A percentile compares a stretch with the other conserved stretches of the same genome.
phyloP scores from a whole-genome alignment of 768 basidiomycete species.

The Trametes cingulata region DNA sequence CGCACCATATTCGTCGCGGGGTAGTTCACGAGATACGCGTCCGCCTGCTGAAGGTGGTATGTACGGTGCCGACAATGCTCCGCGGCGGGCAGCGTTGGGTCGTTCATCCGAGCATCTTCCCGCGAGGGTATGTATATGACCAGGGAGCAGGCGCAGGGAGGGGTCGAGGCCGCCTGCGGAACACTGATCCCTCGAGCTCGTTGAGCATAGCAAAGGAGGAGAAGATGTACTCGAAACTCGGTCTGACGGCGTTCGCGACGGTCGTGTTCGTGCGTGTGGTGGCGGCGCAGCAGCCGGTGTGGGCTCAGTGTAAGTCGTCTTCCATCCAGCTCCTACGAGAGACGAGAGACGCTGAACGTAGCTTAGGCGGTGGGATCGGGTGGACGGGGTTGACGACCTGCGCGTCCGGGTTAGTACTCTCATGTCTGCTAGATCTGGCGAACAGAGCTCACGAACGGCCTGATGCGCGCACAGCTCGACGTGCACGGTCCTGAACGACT shows the following conservation, averaged over 20 bases:
- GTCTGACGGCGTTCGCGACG: slow-evolving; percentile 9
- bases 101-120: slow-evolving; percentile 1
- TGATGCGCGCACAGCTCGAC: background rate
- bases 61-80: background rate
- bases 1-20: too few relatives aligned
- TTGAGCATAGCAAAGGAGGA: background rate
- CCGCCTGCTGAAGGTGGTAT: background rate
- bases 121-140: background rate
- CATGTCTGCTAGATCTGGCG: background rate
- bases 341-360: background rate
- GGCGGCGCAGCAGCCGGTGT: slow-evolving; percentile 20
- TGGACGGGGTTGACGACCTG: slow-evolving; percentile 19
- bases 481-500: slow-evolving; percentile 11
- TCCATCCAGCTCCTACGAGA: background rate
- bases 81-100: background rate
- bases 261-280: slow-evolving; percentile 15
- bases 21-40: background rate
- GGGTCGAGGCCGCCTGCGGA: background rate
- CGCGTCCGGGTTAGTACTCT: slow-evolving; percentile 9
- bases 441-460: background rate
- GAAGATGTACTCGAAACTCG: slow-evolving; percentile 13
- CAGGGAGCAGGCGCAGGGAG: background rate
- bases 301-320: slow-evolving; percentile 20
- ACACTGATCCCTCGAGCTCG: too few relatives aligned
- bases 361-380: slow-evolving; percentile 17